phyloP scores from a whole-genome alignment of 345 rosid genomes.

The Mangifera indica region DNA sequence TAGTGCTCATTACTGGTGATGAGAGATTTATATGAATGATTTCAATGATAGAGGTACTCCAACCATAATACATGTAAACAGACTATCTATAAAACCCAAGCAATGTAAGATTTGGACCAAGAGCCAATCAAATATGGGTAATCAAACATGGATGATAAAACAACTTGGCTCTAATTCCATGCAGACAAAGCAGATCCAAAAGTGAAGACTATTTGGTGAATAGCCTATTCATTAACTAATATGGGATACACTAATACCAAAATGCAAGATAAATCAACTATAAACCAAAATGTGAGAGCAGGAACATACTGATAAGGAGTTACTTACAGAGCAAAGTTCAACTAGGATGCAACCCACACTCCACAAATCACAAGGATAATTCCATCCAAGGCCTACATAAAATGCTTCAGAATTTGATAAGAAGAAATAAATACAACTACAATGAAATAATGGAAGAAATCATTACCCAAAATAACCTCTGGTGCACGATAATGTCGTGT shows the following conservation, averaged over 20 bases:
- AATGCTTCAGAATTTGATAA: neutral
- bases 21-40: too few species aligned
- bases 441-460: slow-evolving; percentile 10
- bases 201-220: too few species aligned
- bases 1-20: too few species aligned
- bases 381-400: slow-evolving; percentile 73
- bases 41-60: neutral
- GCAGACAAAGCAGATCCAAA: neutral
- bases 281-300: neutral
- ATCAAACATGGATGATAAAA: neutral
- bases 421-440: slow-evolving; percentile 3
- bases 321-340: slow-evolving; percentile 76
- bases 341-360: slow-evolving; percentile 80
- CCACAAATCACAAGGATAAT: slow-evolving; percentile 81
- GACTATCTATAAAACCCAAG: too few species aligned
- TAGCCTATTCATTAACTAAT: too few species aligned
- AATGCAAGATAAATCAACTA: neutral
- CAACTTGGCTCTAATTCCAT: neutral
- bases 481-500: slow-evolving; percentile 87
- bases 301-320: neutral
- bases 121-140: neutral
- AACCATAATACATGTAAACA: neutral
- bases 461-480: slow-evolving; percentile 71
- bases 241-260: too few species aligned
- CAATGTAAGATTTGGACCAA: neutral